Conservation (phyloP, 1,284 basidiomycete genomes). For the Cryptococcus sp. region DNA sequence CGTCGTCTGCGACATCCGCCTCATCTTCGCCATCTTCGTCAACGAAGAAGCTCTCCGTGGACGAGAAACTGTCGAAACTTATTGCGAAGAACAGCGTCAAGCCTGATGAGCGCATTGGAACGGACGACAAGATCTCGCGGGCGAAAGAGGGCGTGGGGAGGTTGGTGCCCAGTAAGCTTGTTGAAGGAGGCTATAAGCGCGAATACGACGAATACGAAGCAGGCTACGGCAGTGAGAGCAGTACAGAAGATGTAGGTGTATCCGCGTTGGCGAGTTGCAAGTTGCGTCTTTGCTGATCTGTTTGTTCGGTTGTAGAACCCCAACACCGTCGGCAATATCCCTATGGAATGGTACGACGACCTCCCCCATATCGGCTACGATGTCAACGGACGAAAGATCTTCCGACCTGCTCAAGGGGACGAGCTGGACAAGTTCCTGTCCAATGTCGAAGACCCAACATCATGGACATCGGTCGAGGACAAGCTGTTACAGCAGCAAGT, state of each 20-base stretch:
- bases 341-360: conserved; percentile 99
- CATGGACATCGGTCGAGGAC: conserved; percentile 95
- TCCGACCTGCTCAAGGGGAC: conserved; percentile 92
- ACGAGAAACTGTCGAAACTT: conserved; percentile 40
- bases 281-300: not conserved
- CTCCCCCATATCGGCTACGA: conserved; percentile 99
- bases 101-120: conserved; percentile 48
- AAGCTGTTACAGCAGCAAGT: conserved; percentile 84
- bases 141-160: conserved; percentile 50
- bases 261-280: not conserved
- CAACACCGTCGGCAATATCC: conserved; percentile 92
- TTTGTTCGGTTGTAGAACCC: conserved; percentile 63
- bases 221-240: conserved; percentile 94
- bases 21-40: conserved; percentile 20
- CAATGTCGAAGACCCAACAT: conserved; percentile 86
- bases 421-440: conserved; percentile 96
- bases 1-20: conserved; percentile 18
- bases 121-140: conserved; percentile 45
- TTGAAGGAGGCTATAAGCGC: conserved; percentile 84
- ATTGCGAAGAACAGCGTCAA: conserved; percentile 48
- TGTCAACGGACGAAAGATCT: conserved; percentile 89
- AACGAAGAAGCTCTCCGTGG: conserved; percentile 20
- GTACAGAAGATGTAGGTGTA: conserved; percentile 84
- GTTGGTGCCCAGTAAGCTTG: conserved; percentile 46
- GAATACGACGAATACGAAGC: conserved; percentile 95